Percentiles rank a stretch among this genome's conserved stretches.
These are phyloP conservation scores for Aspergillus quadricinctus DNA, from an alignment of 2,329 filamentous ascomycete species.

Conservation along the genomic window DNA sequence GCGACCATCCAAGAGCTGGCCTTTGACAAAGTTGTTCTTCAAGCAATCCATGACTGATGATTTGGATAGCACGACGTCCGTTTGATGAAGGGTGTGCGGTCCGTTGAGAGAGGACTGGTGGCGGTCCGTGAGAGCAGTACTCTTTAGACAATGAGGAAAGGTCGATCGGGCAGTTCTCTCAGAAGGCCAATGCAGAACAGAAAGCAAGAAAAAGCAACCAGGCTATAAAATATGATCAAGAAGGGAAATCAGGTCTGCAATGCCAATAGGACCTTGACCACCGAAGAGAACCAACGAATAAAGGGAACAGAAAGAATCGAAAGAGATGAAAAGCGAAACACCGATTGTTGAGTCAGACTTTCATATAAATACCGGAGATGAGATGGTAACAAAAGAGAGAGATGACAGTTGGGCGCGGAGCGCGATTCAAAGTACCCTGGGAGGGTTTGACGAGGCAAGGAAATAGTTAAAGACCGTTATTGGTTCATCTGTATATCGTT, in stretches of 20 bases:
- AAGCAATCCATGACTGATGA: constrained; percentile 31
- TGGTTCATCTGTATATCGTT: constrained; percentile 38
- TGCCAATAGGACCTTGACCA: constrained; percentile 19
- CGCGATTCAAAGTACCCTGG: constrained; percentile 24
- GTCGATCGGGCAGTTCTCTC: constrained; percentile 10
- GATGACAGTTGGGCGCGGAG: constrained; percentile 20
- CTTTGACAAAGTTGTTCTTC: constrained; percentile 33
- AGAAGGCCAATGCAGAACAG: constrained; percentile 12
- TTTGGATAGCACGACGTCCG: constrained; percentile 14
- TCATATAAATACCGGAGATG: constrained; percentile 27
- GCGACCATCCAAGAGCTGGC: constrained; percentile 56
- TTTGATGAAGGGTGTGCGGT: constrained; percentile 10
- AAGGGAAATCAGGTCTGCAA: constrained; percentile 22
- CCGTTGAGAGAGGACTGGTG: constrained; percentile 5
- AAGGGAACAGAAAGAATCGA: constrained; percentile 16
- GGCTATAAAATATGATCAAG: constrained; percentile 25
- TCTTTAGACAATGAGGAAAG: constrained; percentile 7
- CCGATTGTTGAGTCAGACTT: constrained; percentile 18
- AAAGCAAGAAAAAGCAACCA: constrained; percentile 24
- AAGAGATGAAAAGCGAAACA: constrained; percentile 15
- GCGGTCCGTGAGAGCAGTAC: not conserved
- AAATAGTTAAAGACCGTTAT: constrained; percentile 39
- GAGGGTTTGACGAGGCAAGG: constrained; percentile 28
- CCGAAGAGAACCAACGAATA: constrained; percentile 21
- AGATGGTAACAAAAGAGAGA: constrained; percentile 25